These are phyloP conservation scores for Meredithiella fracta DNA, from an alignment of 2,329 filamentous ascomycete species.

Conservation along the genomic window DNA sequence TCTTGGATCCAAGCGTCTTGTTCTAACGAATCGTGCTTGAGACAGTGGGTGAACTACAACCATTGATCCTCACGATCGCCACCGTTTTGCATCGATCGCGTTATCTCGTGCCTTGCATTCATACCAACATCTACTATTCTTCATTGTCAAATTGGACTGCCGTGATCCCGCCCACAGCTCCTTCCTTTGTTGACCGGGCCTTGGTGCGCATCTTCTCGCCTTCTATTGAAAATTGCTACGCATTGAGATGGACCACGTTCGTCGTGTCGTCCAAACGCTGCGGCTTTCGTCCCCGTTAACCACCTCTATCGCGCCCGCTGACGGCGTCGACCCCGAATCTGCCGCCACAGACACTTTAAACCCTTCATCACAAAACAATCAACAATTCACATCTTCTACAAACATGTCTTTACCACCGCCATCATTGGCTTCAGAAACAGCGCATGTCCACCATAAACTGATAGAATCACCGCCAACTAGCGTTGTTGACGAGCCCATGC, in stretches of 20 bases:
- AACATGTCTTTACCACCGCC: background rate
- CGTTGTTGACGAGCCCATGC: constrained; percentile 5
- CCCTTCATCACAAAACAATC: background rate
- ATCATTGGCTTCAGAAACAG: too few relatives aligned
- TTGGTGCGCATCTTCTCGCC: background rate
- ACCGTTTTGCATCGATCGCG: too few relatives aligned
- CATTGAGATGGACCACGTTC: background rate
- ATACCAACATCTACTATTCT: too few relatives aligned
- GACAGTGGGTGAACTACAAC: too few relatives aligned
- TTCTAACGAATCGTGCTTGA: too few relatives aligned
- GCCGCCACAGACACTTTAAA: background rate
- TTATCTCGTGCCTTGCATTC: too few relatives aligned
- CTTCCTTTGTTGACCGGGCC: too few relatives aligned
- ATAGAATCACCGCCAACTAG: constrained; percentile 13
- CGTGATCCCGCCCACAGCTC: too few relatives aligned
- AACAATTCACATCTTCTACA: background rate
- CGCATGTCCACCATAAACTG: background rate
- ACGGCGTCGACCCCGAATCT: background rate
- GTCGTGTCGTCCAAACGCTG: background rate
- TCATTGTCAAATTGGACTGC: too few relatives aligned
- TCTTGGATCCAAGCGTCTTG: too few relatives aligned
- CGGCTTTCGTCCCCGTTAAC: background rate
- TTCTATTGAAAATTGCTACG: background rate
- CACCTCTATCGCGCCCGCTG: background rate
- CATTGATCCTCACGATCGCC: too few relatives aligned